Base-by-base conservation (phyloP, 2,329 filamentous ascomycete species). In the Aspergillus brunneoviolaceus region DNA sequence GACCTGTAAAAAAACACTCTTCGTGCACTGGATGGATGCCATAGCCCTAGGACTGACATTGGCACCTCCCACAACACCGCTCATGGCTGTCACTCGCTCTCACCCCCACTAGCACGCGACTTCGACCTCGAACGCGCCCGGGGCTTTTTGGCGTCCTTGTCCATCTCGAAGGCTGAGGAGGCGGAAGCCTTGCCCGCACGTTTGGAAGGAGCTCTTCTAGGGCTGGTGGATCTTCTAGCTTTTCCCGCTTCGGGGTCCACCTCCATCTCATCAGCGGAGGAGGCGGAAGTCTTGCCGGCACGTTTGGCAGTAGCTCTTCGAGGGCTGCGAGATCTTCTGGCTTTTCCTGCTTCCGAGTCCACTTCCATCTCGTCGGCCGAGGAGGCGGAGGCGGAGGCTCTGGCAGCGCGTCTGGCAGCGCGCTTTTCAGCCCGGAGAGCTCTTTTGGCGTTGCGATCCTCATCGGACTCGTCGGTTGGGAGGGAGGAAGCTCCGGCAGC, bases 31-130 rank as follows among this genome's bases (percentile, higher is more conserved):
- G 7, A 23, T 39, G 51, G 3, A 27, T 55, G n/a, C 23, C 45
- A 12, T 56, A n/a, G 31, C 29, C n/a, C 14, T 53, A 29, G 27
- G n/a, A 14, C 14, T 25, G 5, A 31, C 16, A n/a, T 39, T 54
- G 19, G n/a, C 25, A 21, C 48, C 45, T 12, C 27, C 35, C 45
- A 53, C 58, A 49, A 54, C 51, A 12, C 62, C 65, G 48, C 55
- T 52, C 5, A 68, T 72, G 49, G 65, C 68, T 74, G 74, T 74
- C 74, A 77, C 4, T 73, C 74, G 31, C 64, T 69, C 55, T 76
- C 74, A 57, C 72, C 76, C 59, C 76, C 74, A 59, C 72, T 73
- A 1, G 71, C 74, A 67, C 69, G 71, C 69, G 72, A 77, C 49
- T 66, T 72, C 69, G 71, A 77, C 49, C 66, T 64, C 25, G 72